A percentile compares a stretch with the other conserved stretches of the same genome.
Conservation (phyloP, 2,329 filamentous ascomycete genomes). For the Xylariaceae sp. region DNA sequence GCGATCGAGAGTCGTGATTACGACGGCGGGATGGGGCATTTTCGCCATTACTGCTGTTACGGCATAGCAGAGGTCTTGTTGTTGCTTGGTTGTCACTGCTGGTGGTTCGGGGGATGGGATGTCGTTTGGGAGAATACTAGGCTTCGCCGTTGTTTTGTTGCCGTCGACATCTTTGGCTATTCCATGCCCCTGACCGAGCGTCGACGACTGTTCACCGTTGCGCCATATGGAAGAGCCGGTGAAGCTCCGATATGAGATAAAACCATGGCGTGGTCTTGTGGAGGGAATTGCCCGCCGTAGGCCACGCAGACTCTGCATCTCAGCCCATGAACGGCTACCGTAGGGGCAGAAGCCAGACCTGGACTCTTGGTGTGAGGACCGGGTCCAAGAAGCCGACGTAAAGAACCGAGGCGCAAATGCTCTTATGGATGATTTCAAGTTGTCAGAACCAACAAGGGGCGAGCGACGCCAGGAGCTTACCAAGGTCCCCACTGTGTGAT, state of each 20-base stretch:
- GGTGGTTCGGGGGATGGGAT: background rate
- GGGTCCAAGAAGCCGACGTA: background rate
- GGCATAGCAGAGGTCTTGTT: constrained; percentile 36
- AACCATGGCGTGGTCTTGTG: constrained; percentile 18
- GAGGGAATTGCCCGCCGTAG: constrained; percentile 23
- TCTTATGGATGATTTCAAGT: background rate
- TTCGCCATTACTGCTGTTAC: constrained; percentile 51
- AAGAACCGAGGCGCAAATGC: constrained; percentile 13
- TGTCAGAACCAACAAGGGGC: background rate
- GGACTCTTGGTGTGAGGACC: background rate
- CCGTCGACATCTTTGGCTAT: background rate
- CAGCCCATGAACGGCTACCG: constrained; percentile 27
- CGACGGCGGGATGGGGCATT: constrained; percentile 50
- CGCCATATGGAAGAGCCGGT: constrained; percentile 1
- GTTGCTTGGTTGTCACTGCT: background rate
- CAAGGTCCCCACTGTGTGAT: background rate
- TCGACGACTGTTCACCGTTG: background rate
- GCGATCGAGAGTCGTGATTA: constrained; percentile 42
- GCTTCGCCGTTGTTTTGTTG: background rate
- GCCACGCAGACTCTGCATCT: constrained; percentile 30
- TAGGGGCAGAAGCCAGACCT: constrained; percentile 7
- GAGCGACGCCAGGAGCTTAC: constrained; percentile 12
- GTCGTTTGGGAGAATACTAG: background rate
- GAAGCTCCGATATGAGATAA: constrained; percentile 5
- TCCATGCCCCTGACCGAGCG: background rate